phyloP scores from a whole-genome alignment of 1,284 basidiomycete species.

The Schizophyllum amplum region DNA sequence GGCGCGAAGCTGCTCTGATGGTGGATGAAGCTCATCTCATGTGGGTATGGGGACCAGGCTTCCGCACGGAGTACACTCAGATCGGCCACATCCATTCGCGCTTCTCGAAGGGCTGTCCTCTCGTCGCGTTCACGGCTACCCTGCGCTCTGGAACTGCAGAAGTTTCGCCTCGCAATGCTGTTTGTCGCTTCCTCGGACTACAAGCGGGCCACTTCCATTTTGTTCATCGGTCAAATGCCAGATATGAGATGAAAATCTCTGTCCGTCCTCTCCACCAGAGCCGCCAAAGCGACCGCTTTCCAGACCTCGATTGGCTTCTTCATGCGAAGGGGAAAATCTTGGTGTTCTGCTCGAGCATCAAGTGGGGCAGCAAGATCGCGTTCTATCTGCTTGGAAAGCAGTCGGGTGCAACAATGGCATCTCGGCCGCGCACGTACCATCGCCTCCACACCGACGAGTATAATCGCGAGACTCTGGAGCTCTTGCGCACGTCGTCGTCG shows the following conservation, averaged over 20 bases:
- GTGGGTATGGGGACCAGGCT: conserved; percentile 8
- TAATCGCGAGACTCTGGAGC: conserved; percentile 5
- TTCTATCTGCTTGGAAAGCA: conserved; percentile 4
- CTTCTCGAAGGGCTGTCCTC: conserved; percentile 1
- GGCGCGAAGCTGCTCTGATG: no score
- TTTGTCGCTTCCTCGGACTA: conserved; percentile 7
- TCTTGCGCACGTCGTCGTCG: not conserved
- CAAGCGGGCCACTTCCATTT: conserved; percentile 6
- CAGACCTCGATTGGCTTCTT: conserved; percentile 15
- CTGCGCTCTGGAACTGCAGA: not conserved
- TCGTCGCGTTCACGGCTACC: conserved; percentile 4
- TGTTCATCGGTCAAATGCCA: conserved; percentile 9
- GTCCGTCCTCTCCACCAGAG: conserved; percentile 10
- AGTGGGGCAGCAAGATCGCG: conserved; percentile 7
- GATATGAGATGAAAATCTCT: conserved; percentile 12
- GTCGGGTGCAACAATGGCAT: not conserved
- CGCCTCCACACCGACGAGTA: conserved; percentile 5
- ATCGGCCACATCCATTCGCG: conserved; percentile 8
- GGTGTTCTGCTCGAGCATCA: conserved; percentile 13
- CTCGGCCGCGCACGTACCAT: conserved; percentile 4
- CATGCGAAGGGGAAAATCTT: conserved; percentile 7
- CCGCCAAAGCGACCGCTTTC: conserved; percentile 9
- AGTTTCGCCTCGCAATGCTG: not conserved
- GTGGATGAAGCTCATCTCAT: conserved; percentile 8
- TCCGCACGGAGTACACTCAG: conserved; percentile 8